phyloP scores from a whole-genome alignment of 306 rosid genomes.

The Castanopsis chinensis region DNA sequence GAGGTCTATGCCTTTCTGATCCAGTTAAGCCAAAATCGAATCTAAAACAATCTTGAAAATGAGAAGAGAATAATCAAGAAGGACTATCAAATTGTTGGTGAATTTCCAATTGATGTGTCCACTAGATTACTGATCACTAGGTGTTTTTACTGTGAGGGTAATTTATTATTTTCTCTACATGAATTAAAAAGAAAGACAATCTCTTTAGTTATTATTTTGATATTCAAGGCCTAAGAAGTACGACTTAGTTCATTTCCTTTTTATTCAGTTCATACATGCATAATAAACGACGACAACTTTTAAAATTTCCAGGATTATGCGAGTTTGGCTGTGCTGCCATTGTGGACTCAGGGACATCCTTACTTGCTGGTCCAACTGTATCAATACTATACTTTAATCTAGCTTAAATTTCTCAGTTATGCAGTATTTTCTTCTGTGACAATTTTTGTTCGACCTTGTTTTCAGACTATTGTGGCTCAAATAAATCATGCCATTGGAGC shows the following conservation, averaged over 20 bases:
- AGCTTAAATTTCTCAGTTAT: background rate
- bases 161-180: background rate
- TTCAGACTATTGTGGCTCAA: conserved; percentile 66
- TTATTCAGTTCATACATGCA: background rate
- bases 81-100: background rate
- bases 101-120: background rate
- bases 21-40: background rate
- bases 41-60: background rate
- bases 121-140: background rate
- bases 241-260: background rate
- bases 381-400: conserved; percentile 17
- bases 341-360: conserved; percentile 68
- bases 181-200: background rate
- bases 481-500: conserved; percentile 80
- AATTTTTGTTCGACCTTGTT: conserved; percentile 9
- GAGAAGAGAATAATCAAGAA: background rate
- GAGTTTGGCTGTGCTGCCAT: conserved; percentile 55
- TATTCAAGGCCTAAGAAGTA: background rate
- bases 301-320: conserved; percentile 53
- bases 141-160: background rate
- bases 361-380: conserved; percentile 79
- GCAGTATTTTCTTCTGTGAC: background rate
- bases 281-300: background rate
- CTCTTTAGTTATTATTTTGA: background rate
- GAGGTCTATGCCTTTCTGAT: background rate